These are phyloP conservation scores for Globisporangium radiosum DNA, from an alignment of 352 stramenopile genomes.

Conservation along the genomic window DNA sequence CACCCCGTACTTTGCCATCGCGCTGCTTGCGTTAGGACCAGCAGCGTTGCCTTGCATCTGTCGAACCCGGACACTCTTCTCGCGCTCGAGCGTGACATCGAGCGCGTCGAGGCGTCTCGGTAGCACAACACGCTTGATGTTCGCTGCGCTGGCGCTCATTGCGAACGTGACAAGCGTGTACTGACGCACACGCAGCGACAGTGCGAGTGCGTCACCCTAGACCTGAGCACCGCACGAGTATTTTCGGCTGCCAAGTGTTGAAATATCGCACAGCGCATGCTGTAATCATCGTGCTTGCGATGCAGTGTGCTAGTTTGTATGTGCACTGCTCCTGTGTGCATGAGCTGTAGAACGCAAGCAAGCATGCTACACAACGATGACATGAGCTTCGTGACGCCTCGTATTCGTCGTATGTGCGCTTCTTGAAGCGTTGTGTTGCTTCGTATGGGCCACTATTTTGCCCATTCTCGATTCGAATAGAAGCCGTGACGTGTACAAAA, in stretches of 20 bases:
- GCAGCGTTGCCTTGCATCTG: background rate
- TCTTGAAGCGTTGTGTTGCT: background rate
- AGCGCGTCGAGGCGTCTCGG: constrained; percentile 20
- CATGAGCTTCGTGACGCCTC: no score
- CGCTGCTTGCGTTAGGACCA: constrained; percentile 1
- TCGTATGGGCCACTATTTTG: background rate
- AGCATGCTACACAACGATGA: no score
- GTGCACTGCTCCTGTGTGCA: no score
- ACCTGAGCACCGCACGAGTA: no score
- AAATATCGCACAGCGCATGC: no score
- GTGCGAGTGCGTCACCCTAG: no score
- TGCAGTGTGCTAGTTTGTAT: no score
- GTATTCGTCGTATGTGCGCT: no score
- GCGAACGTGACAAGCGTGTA: no score
- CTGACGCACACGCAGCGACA: background rate
- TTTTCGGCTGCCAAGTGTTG: no score
- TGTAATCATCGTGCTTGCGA: no score
- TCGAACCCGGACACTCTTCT: constrained; percentile 9
- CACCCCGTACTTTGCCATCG: background rate
- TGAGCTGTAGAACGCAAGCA: no score
- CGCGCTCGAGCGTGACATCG: constrained; percentile 23
- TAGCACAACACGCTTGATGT: constrained; percentile 5
- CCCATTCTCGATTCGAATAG: background rate
- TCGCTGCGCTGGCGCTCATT: background rate
- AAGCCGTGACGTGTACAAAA: background rate